These are phyloP conservation scores for Russula sp. DNA, from an alignment of 768 basidiomycete species.

Conservation along the genomic window DNA sequence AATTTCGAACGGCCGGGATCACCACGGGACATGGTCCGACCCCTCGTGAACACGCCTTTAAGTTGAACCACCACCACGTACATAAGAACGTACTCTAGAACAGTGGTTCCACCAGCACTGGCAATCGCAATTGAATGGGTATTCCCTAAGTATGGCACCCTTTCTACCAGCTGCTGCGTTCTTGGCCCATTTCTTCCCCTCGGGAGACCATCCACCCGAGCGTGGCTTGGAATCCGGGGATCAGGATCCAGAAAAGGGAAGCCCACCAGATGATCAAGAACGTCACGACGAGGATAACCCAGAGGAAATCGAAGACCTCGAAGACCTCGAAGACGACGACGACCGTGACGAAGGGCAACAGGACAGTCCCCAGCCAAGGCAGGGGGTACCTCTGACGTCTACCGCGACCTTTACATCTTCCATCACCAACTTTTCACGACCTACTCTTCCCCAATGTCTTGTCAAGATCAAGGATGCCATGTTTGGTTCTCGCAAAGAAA, in stretches of 20 bases:
- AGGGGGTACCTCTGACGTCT: conserved; percentile 1
- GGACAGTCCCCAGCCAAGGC: background rate
- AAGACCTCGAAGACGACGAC: conserved; percentile 10
- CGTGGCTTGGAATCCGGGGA: background rate
- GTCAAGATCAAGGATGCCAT: conserved; percentile 30
- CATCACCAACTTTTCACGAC: conserved; percentile 6
- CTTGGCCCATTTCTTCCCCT: background rate
- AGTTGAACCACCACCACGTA: background rate
- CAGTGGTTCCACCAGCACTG: background rate
- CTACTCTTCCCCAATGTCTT: conserved; percentile 20
- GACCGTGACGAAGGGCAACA: background rate
- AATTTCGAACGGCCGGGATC: no score
- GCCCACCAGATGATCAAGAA: background rate
- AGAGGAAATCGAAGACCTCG: background rate
- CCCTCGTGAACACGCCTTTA: background rate
- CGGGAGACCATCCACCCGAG: background rate
- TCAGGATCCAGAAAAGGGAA: conserved; percentile 10
- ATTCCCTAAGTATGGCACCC: conserved; percentile 10
- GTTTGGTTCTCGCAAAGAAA: conserved; percentile 26
- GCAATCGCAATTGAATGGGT: background rate
- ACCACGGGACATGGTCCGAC: no score
- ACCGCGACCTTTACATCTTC: conserved; percentile 3
- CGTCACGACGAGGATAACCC: background rate
- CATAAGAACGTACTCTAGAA: background rate
- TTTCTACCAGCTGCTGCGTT: background rate